Percentiles rank a stretch among this genome's conserved stretches.
Conservation (phyloP, 768 basidiomycete species). For the Pleurotus citrinopileatus region DNA sequence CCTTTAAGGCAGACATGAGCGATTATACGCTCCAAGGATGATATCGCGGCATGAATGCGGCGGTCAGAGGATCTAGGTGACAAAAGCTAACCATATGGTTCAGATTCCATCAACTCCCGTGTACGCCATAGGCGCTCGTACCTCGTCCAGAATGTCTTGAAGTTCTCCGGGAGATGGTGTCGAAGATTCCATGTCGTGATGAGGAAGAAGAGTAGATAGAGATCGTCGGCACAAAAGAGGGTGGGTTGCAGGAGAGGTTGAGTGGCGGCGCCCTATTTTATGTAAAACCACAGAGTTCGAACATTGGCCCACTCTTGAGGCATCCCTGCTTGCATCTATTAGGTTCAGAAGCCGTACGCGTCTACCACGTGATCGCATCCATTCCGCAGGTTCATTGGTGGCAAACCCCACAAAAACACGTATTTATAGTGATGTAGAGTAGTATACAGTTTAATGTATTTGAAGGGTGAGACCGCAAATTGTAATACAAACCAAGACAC, state of each 20-base stretch:
- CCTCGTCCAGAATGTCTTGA: constrained; percentile 8
- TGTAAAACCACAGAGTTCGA: background rate
- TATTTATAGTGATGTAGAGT: constrained; percentile 5
- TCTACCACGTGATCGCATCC: background rate
- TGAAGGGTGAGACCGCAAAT: background rate
- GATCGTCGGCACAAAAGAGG: too few relatives aligned
- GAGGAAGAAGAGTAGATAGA: background rate
- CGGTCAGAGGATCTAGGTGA: constrained; percentile 9
- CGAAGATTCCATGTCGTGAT: background rate
- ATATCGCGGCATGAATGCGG: constrained; percentile 2
- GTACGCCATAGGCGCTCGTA: background rate
- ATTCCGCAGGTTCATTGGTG: background rate
- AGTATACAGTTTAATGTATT: constrained; percentile 7
- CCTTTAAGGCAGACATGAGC: constrained; percentile 45
- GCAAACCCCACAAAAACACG: background rate
- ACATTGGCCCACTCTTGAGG: background rate
- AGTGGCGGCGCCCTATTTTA: background rate
- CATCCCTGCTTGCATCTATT: background rate
- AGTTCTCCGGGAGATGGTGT: background rate
- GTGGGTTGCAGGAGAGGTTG: background rate
- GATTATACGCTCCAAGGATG: constrained; percentile 48
- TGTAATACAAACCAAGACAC: constrained; percentile 5
- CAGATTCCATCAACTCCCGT: background rate
- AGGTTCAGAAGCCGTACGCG: background rate
- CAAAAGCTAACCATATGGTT: constrained; percentile 2